phyloP scores from a whole-genome alignment of 768 basidiomycete species.

The Xanthoconium purpureum region DNA sequence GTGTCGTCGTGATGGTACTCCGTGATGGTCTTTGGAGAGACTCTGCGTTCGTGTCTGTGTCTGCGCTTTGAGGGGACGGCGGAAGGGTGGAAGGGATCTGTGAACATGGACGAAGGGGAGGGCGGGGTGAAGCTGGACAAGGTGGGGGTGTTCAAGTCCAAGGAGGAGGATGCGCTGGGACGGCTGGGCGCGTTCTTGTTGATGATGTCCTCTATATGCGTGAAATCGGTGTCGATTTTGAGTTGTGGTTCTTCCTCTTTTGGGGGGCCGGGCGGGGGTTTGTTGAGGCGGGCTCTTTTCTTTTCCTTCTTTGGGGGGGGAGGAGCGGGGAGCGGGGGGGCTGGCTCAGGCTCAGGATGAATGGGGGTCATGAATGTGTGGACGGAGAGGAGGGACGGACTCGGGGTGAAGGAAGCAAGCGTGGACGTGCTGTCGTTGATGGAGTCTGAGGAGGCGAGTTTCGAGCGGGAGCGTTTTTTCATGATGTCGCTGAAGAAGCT shows the following conservation, averaged over 20 bases:
- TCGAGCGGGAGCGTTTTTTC: constrained; percentile 40
- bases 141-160: constrained; percentile 32
- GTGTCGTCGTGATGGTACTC: constrained; percentile 6
- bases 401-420: constrained; percentile 39
- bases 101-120: constrained; percentile 34
- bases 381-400: constrained; percentile 29
- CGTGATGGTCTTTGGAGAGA: constrained; percentile 50
- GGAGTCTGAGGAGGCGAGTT: constrained; percentile 37
- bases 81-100: constrained; percentile 35
- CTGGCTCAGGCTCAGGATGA: background rate
- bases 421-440: constrained; percentile 26
- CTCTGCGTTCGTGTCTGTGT: constrained; percentile 34
- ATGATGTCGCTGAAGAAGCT: constrained; percentile 39
- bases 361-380: constrained; percentile 17
- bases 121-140: constrained; percentile 43
- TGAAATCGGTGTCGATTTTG: constrained; percentile 32
- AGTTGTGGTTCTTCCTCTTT: constrained; percentile 30
- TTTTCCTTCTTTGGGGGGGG: constrained; percentile 29
- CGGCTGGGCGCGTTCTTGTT: constrained; percentile 33
- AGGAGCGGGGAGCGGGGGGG: constrained; percentile 1
- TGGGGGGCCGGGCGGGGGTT: constrained; percentile 14
- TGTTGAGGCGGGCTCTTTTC: constrained; percentile 22
- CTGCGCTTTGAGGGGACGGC: constrained; percentile 21
- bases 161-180: constrained; percentile 18
- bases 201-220: constrained; percentile 82